Percentiles rank a stretch among this genome's conserved stretches.
Conservation (phyloP, 805 yeast genomes). For the Kazachstania martiniae region DNA sequence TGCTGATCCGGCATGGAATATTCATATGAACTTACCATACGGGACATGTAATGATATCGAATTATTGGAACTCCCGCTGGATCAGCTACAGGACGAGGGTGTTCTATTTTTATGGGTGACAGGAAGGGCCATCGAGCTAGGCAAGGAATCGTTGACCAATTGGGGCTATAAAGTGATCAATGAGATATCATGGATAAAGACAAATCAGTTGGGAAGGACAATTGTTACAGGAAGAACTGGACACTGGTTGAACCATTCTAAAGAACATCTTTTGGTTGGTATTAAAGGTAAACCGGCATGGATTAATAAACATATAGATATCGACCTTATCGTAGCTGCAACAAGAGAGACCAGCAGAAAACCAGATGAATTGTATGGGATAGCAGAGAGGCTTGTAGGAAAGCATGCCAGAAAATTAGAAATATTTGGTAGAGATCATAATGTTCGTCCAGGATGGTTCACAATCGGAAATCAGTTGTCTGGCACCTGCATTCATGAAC, state of each 20-base stretch:
- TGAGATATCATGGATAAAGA: conserved; percentile 84
- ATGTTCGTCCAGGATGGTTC: conserved; percentile 83
- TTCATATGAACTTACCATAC: conserved; percentile 77
- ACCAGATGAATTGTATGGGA: conserved; percentile 83
- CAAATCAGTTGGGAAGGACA: conserved; percentile 78
- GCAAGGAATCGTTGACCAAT: conserved; percentile 57
- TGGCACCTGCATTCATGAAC: conserved; percentile 48
- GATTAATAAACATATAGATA: conserved; percentile 56
- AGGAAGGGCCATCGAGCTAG: conserved; percentile 84
- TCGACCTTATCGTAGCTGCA: conserved; percentile 67
- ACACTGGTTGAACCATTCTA: conserved; percentile 93
- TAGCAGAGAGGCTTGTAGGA: conserved; percentile 79
- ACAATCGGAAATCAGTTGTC: conserved; percentile 73
- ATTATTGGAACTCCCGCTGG: conserved; percentile 53
- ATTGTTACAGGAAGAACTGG: conserved; percentile 95
- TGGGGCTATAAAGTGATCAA: conserved; percentile 81
- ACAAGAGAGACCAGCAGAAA: conserved; percentile 85
- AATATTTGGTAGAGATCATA: conserved; percentile 81
- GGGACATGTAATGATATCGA: conserved; percentile 74
- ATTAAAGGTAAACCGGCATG: conserved; percentile 70
- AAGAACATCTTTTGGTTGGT: conserved; percentile 83
- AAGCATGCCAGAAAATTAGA: conserved; percentile 68
- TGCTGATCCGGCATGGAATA: conserved; percentile 96
- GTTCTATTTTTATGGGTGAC: conserved; percentile 86
- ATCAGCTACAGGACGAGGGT: conserved; percentile 72